These are phyloP conservation scores for Extremus antarcticus DNA, from an alignment of 495 filamentous ascomycete genomes.

Conservation along the genomic window DNA sequence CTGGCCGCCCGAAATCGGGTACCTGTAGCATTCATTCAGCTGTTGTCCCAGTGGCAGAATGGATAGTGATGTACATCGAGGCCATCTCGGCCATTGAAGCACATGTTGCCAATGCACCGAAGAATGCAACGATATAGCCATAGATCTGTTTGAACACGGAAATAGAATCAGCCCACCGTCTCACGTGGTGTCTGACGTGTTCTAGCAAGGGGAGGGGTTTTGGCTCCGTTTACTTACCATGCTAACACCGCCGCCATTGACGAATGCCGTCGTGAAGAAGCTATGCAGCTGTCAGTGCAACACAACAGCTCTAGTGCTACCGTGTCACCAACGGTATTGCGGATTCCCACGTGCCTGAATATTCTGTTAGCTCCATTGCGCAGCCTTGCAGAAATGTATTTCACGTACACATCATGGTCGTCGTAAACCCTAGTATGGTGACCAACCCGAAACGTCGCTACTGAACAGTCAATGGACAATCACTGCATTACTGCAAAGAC, in stretches of 20 bases:
- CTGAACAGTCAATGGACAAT: too few species aligned
- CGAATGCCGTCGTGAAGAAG: background rate
- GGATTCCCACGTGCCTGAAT: background rate
- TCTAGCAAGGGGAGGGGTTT: too few species aligned
- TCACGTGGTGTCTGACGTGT: too few species aligned
- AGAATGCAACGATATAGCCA: background rate
- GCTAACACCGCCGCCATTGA: background rate
- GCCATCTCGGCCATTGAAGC: background rate
- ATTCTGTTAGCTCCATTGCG: too few species aligned
- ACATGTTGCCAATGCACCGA: background rate
- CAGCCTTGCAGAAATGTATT: too few species aligned
- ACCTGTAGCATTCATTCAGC: background rate
- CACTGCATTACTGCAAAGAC: too few species aligned
- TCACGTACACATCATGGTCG: conserved; percentile 1
- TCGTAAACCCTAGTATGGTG: background rate
- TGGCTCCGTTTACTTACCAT: too few species aligned
- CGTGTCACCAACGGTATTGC: background rate
- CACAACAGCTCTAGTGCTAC: background rate
- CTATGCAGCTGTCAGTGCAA: background rate
- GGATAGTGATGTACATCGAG: background rate
- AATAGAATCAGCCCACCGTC: too few species aligned
- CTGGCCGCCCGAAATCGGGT: conserved; percentile 1
- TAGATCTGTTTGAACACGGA: too few species aligned
- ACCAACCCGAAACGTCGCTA: background rate
- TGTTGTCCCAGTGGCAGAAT: too few species aligned